Conservation (phyloP, 2,329 filamentous ascomycete species). For the Aurifilum marmelostoma region DNA sequence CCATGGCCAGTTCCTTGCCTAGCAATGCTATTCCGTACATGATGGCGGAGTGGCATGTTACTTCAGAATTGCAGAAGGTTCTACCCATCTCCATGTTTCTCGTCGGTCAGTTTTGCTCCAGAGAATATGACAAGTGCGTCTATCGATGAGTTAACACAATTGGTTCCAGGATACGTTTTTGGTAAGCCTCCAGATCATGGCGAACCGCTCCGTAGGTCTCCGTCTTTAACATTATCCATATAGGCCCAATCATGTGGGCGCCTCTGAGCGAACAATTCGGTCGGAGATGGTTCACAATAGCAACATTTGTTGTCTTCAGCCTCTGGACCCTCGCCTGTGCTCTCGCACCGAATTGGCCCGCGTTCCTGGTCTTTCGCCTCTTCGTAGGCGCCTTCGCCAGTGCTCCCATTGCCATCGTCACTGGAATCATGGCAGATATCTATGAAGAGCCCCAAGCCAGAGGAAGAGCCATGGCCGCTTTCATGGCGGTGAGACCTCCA, state of each 20-base stretch:
- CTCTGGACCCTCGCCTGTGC: constrained; percentile 60
- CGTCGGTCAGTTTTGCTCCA: constrained; percentile 43
- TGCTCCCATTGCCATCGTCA: constrained; percentile 64
- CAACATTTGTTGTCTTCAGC: constrained; percentile 52
- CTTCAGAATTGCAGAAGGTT: constrained; percentile 48
- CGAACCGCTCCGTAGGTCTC: no score
- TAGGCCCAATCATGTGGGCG: constrained; percentile 61
- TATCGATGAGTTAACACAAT: neutral
- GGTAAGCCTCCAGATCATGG: constrained; percentile 39
- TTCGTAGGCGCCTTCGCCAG: constrained; percentile 58
- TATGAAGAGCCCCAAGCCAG: constrained; percentile 59
- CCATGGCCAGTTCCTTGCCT: constrained; percentile 67
- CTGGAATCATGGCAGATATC: constrained; percentile 67
- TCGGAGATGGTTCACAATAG: constrained; percentile 50
- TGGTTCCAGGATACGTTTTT: constrained; percentile 55
- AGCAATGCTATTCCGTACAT: constrained; percentile 66
- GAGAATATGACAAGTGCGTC: neutral
- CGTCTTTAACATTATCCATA: neutral
- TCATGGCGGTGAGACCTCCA: constrained; percentile 58
- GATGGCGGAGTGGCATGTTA: constrained; percentile 58
- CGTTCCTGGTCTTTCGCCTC: constrained; percentile 59
- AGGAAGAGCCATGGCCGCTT: constrained; percentile 64
- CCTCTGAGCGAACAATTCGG: constrained; percentile 69
- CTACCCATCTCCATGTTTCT: constrained; percentile 67
- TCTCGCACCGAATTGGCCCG: constrained; percentile 54